Base-by-base conservation (phyloP, 257 asterid species). In the Przewalskia tangutica region DNA sequence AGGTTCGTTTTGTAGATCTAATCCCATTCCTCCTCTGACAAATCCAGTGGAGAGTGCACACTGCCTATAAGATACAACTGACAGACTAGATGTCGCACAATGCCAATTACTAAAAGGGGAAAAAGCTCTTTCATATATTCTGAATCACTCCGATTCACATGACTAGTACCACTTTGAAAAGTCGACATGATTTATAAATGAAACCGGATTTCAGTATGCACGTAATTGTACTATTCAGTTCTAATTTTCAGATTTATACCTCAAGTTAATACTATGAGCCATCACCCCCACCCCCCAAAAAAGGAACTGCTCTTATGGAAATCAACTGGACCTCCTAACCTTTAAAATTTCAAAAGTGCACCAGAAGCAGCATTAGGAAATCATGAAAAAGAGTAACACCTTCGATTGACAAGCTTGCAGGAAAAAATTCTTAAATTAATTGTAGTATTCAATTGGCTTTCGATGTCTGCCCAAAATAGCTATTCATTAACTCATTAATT, bases 21-120 rank as follows among this genome's bases (percentile, higher is more conserved):
- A 8, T 91, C 75, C 91, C 92, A 92, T 73, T 90, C 97, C 1
- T 88, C 89, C 77, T 91, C 97, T 0, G 75, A 77, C 86, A 92
- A 66, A 70, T 91, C 90, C 81, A 91, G 17, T 3, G 92, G 88
- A 20, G 78, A 82, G 36, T 89, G 91, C 80, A 89, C 80, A 4
- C 78, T 77, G 11, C 91, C 92, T 89, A 64, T 76, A 23, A 8
- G 36, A 63, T 56, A 50, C 73, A 63, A 46, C 9, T 23, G 50
- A 27, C 14, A 48, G 56, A 23, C 1, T 73, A 73, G 23, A 12
- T 20, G 14, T 20, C 14, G 13, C 36, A 73, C n/a, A 7, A 73
- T 48, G 18, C 60, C 42, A 73, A 73, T 46, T 48, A 73, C 79
- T 7, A 73, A 73, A 48, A 23, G 79, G 18, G 20, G 23, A 48